Conservation (phyloP, 2,329 filamentous ascomycete genomes). For the Stagonosporopsis vannaccii region DNA sequence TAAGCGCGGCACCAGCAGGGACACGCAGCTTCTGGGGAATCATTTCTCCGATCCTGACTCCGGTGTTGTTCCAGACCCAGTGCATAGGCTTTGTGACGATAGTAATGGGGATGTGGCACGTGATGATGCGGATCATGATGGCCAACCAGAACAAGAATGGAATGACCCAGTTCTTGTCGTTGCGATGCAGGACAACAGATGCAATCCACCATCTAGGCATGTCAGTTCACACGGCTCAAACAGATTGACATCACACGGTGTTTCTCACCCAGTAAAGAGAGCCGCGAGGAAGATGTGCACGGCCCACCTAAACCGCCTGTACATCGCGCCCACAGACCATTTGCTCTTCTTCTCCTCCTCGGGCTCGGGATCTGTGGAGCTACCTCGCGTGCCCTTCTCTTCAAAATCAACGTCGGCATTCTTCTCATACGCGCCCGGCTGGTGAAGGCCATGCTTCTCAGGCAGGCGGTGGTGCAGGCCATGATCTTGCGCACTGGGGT, state of each 20-base stretch:
- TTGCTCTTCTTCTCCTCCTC: slow-evolving; percentile 32
- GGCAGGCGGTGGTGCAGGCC: slow-evolving; percentile 46
- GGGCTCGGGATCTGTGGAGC: slow-evolving; percentile 30
- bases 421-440: slow-evolving; percentile 44
- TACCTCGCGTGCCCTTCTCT: slow-evolving; percentile 50
- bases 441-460: slow-evolving; percentile 31
- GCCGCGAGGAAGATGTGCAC: slow-evolving; percentile 54
- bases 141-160: slow-evolving; percentile 83
- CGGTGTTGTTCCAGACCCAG: slow-evolving; percentile 72
- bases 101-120: slow-evolving; percentile 74
- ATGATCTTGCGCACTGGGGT: slow-evolving; percentile 51
- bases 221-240: slow-evolving; percentile 29
- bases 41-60: slow-evolving; percentile 62
- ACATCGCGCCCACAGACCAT: slow-evolving; percentile 26
- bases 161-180: slow-evolving; percentile 80
- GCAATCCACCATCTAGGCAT: slow-evolving; percentile 74
- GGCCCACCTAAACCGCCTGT: slow-evolving; percentile 53
- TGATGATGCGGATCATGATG: slow-evolving; percentile 76
- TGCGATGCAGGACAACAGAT: slow-evolving; percentile 72
- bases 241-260: slow-evolving; percentile 12
- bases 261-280: slow-evolving; percentile 61
- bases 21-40: slow-evolving; percentile 73
- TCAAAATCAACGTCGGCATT: slow-evolving; percentile 45
- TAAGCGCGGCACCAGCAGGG: slow-evolving; percentile 67
- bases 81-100: slow-evolving; percentile 72